phyloP scores from a whole-genome alignment of 495 filamentous ascomycete species.

The Penicillium herquei region DNA sequence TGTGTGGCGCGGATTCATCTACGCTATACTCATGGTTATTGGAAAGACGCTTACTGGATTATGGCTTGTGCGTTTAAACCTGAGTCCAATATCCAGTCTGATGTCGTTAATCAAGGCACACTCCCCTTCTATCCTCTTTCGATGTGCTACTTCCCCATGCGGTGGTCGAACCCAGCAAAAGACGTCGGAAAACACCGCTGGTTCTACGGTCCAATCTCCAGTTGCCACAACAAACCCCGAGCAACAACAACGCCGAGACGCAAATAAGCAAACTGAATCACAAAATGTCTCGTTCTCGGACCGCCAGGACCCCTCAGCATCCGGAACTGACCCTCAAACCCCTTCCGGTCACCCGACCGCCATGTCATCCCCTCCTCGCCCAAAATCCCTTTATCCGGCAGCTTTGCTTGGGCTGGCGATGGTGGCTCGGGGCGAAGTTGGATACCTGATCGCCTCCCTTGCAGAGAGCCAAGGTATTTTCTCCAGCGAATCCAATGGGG shows the following conservation, averaged over 20 bases:
- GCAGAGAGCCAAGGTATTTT: conserved; percentile 62
- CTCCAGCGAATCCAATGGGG: conserved; percentile 11
- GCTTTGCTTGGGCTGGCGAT: conserved; percentile 62
- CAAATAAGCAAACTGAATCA: background rate
- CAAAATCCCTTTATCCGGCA: conserved; percentile 58
- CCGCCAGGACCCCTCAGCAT: background rate
- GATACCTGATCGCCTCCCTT: conserved; percentile 71
- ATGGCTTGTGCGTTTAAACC: conserved; percentile 57
- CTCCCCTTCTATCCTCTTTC: conserved; percentile 6
- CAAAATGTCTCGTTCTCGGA: background rate
- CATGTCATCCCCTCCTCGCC: conserved; percentile 28
- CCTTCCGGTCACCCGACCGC: background rate
- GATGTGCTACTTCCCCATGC: background rate
- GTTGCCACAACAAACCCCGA: background rate
- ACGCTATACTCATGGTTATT: conserved; percentile 65
- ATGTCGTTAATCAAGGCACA: conserved; percentile 5
- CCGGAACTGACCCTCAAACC: background rate
- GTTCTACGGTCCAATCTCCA: background rate
- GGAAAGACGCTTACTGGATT: conserved; percentile 63
- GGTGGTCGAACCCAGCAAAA: background rate
- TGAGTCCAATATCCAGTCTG: conserved; percentile 9
- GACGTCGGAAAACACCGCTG: background rate
- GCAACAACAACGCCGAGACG: background rate
- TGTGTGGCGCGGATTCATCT: conserved; percentile 72
- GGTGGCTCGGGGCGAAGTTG: conserved; percentile 77